Evolutionary conservation across 2,329 filamentous ascomycete genomes (phyloP), one percentile per base, ranked within the genome.

Genomic region (Thelonectria blattea): DNA sequence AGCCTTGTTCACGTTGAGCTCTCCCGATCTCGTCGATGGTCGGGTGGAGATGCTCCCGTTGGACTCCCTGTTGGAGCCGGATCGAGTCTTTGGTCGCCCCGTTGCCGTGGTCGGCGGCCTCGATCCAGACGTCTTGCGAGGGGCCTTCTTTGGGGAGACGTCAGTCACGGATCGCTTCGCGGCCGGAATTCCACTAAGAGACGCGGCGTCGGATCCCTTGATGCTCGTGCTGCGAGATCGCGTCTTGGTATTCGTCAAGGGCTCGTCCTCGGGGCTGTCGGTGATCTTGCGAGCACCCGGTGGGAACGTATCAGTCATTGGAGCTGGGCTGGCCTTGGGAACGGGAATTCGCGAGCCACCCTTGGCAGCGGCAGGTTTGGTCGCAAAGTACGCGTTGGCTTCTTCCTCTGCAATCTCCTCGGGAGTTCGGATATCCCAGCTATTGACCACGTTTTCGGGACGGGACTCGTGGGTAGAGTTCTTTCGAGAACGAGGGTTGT

Each of bases 321-420:
- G 92, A 18, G 87, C 84, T 2, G 91, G 90, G 72, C 92, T 97
- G 14, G 85, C 80, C 69, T 92, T 93, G 30, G 92, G 88, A 39
- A 98, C 83, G 1, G 95, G 95, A 72, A 99, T 97, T 55, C 92
- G 88, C 46, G 94, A 97, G 79, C 78, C 85, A 79, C 81, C 85
- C 77, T 83, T 90, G 71, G 11, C 34, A 73, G 79, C 66, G 11
- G 34, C 15, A 68, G 84, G 76, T 76, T 85, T 71, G 78, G 75
- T 37, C 15, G 34, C 67, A 52, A 81, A 85, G 65, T 85, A 87
- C 54, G 76, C 72, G 49, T 80, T 79, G 42, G 78, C 79, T 71
- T 85, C 76, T 73, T 85, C 81, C 68, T 86, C 80, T 46, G 89
- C 88, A 62, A 91, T 90, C 72, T 97, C 93, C 67, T 93, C 91